These are phyloP conservation scores for Syzygium syzygioides DNA, from an alignment of 441 rosid genomes.

Conservation along the genomic window DNA sequence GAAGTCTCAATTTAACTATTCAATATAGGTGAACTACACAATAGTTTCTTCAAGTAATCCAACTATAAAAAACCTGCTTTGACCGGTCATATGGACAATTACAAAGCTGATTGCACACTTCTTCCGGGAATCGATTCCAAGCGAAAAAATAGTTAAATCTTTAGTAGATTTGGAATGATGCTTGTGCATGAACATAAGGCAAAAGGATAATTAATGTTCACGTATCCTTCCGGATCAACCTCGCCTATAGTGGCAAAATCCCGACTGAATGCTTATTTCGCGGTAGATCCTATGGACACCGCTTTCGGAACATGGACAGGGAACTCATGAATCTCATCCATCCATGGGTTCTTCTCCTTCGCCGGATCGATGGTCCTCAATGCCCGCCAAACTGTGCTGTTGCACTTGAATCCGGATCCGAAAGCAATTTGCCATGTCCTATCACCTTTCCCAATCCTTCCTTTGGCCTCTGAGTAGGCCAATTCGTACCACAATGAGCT, in stretches of 20 bases:
- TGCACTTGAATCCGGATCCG: constrained; percentile 43
- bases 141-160: neutral
- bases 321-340: constrained; percentile 41
- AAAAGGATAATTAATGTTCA: neutral
- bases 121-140: neutral
- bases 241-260: neutral
- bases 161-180: neutral
- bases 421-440: constrained; percentile 44
- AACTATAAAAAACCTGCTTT: neutral
- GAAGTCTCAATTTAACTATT: neutral
- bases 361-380: constrained; percentile 44
- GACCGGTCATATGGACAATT: neutral
- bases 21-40: neutral
- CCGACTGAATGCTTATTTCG: neutral
- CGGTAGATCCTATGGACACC: constrained; percentile 9
- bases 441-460: constrained; percentile 30
- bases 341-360: constrained; percentile 59
- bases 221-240: neutral
- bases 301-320: constrained; percentile 50
- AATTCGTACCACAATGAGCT: constrained; percentile 40
- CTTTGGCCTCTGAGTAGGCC: constrained; percentile 36
- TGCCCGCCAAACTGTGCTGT: constrained; percentile 38
- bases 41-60: neutral
- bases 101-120: neutral
- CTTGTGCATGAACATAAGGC: neutral